A percentile compares a stretch with the other conserved stretches of the same genome.
Conservation (phyloP, 202 grass and related monocot genomes). For the Musa balbisiana region DNA sequence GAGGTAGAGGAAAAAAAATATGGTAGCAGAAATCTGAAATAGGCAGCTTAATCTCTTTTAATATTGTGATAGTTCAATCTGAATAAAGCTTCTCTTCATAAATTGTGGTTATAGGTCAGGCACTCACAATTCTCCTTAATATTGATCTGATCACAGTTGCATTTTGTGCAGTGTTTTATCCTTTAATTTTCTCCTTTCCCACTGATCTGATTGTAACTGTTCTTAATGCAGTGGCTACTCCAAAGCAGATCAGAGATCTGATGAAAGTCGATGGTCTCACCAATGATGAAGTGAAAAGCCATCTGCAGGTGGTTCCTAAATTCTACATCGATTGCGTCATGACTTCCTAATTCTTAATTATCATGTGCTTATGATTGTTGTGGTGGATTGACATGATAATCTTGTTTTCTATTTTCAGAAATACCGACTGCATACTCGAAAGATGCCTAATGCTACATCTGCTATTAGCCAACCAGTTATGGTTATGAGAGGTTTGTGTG, state of each 20-base stretch:
- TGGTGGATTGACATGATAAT: background rate
- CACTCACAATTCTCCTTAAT: background rate
- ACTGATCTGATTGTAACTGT: background rate
- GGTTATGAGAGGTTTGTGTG: constrained; percentile 22
- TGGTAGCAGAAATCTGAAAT: no score
- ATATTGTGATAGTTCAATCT: no score
- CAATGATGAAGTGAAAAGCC: constrained; percentile 98
- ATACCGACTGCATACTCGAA: constrained; percentile 77
- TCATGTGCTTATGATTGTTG: background rate
- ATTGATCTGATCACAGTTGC: no score
- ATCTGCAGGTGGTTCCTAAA: constrained; percentile 56
- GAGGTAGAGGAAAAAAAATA: no score
- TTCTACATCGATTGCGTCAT: background rate
- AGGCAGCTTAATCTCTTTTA: no score
- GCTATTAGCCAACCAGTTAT: background rate
- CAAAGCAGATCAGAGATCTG: constrained; percentile 95
- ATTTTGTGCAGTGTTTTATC: background rate
- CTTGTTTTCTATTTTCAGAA: constrained; percentile 43
- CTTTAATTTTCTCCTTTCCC: background rate
- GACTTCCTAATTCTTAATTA: background rate
- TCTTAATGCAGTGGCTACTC: constrained; percentile 58
- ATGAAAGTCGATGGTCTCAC: constrained; percentile 99
- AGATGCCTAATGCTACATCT: constrained; percentile 30
- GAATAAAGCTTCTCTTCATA: background rate
- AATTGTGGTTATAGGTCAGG: background rate